Evolutionary conservation across 495 filamentous ascomycete genomes (phyloP).

Genomic region (Geopyxis carbonaria): DNA sequence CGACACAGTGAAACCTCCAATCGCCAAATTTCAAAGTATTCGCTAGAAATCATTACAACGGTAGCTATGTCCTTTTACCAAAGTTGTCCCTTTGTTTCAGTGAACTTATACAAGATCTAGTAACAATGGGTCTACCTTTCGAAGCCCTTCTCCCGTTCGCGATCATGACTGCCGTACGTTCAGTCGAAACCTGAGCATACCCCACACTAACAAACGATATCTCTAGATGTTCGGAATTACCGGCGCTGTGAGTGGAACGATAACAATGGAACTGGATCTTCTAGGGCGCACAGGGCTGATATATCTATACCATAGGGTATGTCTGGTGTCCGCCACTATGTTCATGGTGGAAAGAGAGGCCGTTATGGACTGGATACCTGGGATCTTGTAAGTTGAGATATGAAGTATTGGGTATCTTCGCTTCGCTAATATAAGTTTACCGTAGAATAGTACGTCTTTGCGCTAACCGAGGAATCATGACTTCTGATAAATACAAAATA

Average conservation of each 20-base stretch:
- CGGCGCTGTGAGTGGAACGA: slow-evolving; percentile 35
- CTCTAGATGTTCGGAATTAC: slow-evolving; percentile 76
- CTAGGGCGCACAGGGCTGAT: too few species aligned
- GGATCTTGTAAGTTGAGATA: slow-evolving; percentile 59
- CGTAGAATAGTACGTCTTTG: slow-evolving; percentile 22
- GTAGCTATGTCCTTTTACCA: too few species aligned
- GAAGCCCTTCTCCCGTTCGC: slow-evolving; percentile 88
- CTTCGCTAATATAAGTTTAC: too few species aligned
- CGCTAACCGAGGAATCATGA: background rate
- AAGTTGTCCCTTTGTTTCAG: too few species aligned
- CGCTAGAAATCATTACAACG: too few species aligned
- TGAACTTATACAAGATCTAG: too few species aligned
- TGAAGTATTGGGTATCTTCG: background rate
- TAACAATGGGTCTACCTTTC: slow-evolving; percentile 97
- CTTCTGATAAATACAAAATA: slow-evolving; percentile 26
- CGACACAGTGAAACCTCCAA: too few species aligned
- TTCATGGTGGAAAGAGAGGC: slow-evolving; percentile 75
- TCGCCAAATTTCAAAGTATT: too few species aligned
- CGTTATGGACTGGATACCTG: slow-evolving; percentile 77
- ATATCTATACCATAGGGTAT: too few species aligned
- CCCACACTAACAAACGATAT: slow-evolving; percentile 7
- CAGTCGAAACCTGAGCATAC: background rate
- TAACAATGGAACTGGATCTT: too few species aligned
- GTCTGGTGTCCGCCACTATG: slow-evolving; percentile 37
- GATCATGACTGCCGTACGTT: slow-evolving; percentile 59